Evolutionary conservation across 345 rosid species (phyloP), one percentile per base, ranked within the genome.

Genomic region (Lepidium sativum): DNA sequence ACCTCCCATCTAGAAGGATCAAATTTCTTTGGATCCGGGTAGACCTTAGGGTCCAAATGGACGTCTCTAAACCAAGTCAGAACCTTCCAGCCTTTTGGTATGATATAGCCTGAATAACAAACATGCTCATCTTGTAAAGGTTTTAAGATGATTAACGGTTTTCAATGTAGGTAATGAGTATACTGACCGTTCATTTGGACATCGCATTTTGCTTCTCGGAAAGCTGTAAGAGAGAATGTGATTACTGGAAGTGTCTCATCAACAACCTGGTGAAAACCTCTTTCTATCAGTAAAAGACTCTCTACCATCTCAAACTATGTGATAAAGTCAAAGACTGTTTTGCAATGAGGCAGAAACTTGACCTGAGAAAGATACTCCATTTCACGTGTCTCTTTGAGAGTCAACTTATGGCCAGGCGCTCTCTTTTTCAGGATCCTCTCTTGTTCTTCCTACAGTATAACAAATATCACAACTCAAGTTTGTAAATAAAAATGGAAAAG

Each of bases 1-100:
- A 92, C 98, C 69, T 92, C 83, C 97, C 97, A 92, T 84, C 97
- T 76, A 6, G 86, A 79, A 67, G 98, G 98, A 76, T 89, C 70
- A 49, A 89, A 92, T 44, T 78, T 77, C 56, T 20, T 81, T 9
- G 95, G 95, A 57, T 85, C 80, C 0, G 84, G 84, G 67, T 86
- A 89, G 52, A 70, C 78, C 58, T 82, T 80, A 6, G 85, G 82
- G 55, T 89, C 86, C 32, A 79, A 74, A 58, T 92, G 96, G 44
- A 92, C 82, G 7, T 72, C 71, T 61, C 98, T 77, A 69, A 87
- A 92, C 97, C 98, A 92, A 1, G 77, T 80, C 68, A 92, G 69
- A 70, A 81, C 83, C 72, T 80, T 92, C 98, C 95, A 92, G 14
- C 97, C 95, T 75, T 80, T 85, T 14, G 98, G 92, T 61, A 92